phyloP scores from a whole-genome alignment of 495 filamentous ascomycete species.

The Cenococcum geophilum region DNA sequence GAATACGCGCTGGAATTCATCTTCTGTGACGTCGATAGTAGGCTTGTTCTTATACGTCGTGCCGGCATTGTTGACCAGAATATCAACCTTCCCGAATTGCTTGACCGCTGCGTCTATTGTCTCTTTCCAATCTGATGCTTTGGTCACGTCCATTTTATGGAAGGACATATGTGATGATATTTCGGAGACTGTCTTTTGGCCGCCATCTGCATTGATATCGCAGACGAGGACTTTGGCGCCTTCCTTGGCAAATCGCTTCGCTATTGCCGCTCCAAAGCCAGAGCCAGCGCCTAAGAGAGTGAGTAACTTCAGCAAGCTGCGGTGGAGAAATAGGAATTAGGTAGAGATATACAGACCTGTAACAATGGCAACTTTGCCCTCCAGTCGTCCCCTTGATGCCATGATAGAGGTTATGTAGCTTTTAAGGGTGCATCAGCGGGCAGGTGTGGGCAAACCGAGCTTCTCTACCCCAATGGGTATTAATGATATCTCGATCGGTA shows the following conservation, averaged over 20 bases:
- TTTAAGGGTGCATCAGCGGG: neutral
- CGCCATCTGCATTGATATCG: conserved; percentile 30
- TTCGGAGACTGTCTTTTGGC: conserved; percentile 21
- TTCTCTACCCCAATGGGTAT: neutral
- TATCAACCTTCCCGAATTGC: conserved; percentile 33
- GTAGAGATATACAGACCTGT: conserved; percentile 17
- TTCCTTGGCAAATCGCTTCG: conserved; percentile 30
- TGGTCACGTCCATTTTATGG: conserved; percentile 34
- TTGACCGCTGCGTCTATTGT: conserved; percentile 26
- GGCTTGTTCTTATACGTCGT: conserved; percentile 65
- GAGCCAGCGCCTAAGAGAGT: conserved; percentile 25
- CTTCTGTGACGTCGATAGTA: conserved; percentile 56
- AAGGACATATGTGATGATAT: conserved; percentile 24
- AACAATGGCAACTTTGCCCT: conserved; percentile 34
- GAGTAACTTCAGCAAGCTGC: conserved; percentile 1
- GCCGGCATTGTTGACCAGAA: conserved; percentile 58
- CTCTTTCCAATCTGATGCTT: conserved; percentile 29
- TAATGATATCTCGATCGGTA: neutral
- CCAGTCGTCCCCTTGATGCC: conserved; percentile 28
- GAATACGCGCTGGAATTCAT: conserved; percentile 61
- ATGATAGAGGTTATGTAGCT: neutral
- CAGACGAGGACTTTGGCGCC: conserved; percentile 32
- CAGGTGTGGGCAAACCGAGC: neutral
- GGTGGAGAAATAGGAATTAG: neutral
- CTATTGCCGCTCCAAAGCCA: conserved; percentile 34